phyloP scores from a whole-genome alignment of 2,329 filamentous ascomycete genomes.

The Lachnellula arida region DNA sequence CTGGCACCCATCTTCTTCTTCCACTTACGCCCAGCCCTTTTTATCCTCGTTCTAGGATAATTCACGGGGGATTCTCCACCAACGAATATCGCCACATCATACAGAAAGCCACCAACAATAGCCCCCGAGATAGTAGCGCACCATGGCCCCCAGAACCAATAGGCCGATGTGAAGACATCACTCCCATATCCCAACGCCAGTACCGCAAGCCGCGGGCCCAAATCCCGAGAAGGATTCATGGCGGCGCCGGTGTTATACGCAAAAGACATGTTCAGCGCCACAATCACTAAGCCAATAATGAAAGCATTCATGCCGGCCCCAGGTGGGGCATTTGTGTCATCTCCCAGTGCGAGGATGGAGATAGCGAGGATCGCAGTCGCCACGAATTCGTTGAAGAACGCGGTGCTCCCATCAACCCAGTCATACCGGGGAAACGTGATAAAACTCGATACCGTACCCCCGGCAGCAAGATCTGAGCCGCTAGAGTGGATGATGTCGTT shows the following conservation, averaged over 20 bases:
- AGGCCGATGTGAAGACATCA: slow-evolving; percentile 38
- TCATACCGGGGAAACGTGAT: slow-evolving; percentile 40
- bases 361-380: slow-evolving; percentile 38
- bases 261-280: slow-evolving; percentile 36
- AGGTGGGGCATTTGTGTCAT: slow-evolving; percentile 43
- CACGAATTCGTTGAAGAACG: slow-evolving; percentile 45
- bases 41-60: slow-evolving; percentile 41
- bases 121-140: slow-evolving; percentile 35
- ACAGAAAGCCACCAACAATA: slow-evolving; percentile 43
- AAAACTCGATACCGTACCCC: slow-evolving; percentile 37
- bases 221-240: slow-evolving; percentile 46
- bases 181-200: slow-evolving; percentile 41
- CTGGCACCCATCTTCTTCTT: slow-evolving; percentile 25
- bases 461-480: slow-evolving; percentile 17
- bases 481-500: slow-evolving; percentile 33
- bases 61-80: slow-evolving; percentile 47
- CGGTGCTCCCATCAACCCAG: slow-evolving; percentile 35
- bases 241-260: slow-evolving; percentile 44
- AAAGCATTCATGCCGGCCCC: slow-evolving; percentile 49
- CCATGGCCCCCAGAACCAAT: slow-evolving; percentile 41
- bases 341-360: slow-evolving; percentile 41
- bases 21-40: slow-evolving; percentile 42
- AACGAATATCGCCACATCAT: slow-evolving; percentile 47
- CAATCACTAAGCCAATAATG: slow-evolving; percentile 42
- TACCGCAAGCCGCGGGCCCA: slow-evolving; percentile 44